A percentile compares a stretch with the other conserved stretches of the same genome.
Conservation (phyloP, 2,329 filamentous ascomycete species). For the Sclerotinia borealis region DNA sequence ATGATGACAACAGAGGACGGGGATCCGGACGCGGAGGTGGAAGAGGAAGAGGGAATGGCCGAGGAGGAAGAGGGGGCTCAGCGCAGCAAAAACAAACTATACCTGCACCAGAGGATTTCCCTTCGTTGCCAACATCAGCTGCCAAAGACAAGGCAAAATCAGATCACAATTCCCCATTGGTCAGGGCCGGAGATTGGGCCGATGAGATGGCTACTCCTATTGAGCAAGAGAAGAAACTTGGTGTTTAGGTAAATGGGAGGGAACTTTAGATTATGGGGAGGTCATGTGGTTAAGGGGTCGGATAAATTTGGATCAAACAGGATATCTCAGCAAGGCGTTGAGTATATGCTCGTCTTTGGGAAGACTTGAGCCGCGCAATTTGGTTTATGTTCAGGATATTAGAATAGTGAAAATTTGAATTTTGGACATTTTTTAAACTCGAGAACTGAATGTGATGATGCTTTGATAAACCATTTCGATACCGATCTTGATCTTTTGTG, state of each 20-base stretch:
- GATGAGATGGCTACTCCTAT: constrained; percentile 30
- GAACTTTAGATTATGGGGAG: background rate
- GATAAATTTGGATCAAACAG: background rate
- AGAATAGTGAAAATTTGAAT: too few species aligned
- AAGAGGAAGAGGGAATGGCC: background rate
- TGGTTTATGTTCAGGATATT: background rate
- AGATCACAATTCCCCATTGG: constrained; percentile 12
- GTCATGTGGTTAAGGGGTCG: background rate
- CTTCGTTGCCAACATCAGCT: constrained; percentile 17
- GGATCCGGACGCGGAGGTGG: constrained; percentile 13
- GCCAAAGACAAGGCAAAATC: constrained; percentile 7
- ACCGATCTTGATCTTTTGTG: background rate
- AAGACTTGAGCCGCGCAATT: background rate
- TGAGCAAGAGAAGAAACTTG: constrained; percentile 21
- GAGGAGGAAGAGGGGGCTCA: constrained; percentile 20
- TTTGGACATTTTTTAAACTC: background rate
- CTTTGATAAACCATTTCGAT: background rate
- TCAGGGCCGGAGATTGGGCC: constrained; percentile 25
- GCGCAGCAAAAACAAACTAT: constrained; percentile 11
- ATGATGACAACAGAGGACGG: constrained; percentile 20
- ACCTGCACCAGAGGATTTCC: constrained; percentile 26
- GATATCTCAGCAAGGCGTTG: background rate
- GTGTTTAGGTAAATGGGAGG: background rate
- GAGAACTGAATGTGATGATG: background rate
- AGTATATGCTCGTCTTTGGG: background rate